Evolutionary conservation across 2,329 filamentous ascomycete genomes (phyloP).

Genomic region (Metarhizium anisopliae): DNA sequence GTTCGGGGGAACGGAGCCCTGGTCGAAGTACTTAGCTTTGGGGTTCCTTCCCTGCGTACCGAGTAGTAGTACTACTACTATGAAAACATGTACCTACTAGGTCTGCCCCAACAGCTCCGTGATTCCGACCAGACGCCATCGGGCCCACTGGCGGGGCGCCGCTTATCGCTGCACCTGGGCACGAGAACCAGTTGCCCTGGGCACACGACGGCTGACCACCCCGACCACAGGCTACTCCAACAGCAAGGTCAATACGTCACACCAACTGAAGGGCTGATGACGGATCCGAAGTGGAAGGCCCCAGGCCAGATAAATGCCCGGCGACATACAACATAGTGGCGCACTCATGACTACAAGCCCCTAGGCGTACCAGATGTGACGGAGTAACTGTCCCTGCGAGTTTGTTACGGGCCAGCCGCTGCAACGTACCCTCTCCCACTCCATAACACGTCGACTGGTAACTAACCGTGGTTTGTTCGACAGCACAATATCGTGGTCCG

Average conservation of each 20-base stretch:
- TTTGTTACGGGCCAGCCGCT: too few species aligned
- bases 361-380: not conserved
- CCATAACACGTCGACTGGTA: too few species aligned
- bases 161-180: too few species aligned
- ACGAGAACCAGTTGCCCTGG: not conserved
- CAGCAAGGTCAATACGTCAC: not conserved
- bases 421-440: too few species aligned
- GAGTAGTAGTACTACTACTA: too few species aligned
- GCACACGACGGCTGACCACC: too few species aligned
- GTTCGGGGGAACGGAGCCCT: too few species aligned
- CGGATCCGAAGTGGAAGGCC: not conserved
- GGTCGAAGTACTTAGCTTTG: too few species aligned
- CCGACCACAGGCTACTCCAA: not conserved
- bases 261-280: not conserved
- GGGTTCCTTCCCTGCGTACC: too few species aligned
- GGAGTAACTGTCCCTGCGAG: too few species aligned
- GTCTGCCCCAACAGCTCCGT: conserved; percentile 6
- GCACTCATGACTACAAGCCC: not conserved
- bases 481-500: not conserved
- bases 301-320: too few species aligned
- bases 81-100: not conserved
- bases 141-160: not conserved
- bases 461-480: not conserved
- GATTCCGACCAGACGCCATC: conserved; percentile 1
- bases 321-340: not conserved